These are phyloP conservation scores for Globisporangium parvum DNA, from an alignment of 352 stramenopile species.

Conservation along the genomic window DNA sequence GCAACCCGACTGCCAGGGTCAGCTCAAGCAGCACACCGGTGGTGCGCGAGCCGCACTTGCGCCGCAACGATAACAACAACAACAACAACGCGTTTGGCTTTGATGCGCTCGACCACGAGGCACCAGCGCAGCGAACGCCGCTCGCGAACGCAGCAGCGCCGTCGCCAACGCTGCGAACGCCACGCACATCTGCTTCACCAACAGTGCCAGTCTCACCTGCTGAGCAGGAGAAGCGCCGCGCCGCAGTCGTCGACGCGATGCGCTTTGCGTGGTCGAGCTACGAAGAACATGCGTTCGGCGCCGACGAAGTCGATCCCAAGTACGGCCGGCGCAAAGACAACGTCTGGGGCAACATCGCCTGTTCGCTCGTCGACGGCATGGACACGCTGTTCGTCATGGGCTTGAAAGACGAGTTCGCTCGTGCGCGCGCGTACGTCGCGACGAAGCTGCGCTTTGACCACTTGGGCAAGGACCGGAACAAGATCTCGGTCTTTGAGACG, in stretches of 20 bases:
- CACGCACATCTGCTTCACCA: neutral
- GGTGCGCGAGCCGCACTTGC: neutral
- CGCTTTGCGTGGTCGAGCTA: conserved; percentile 87
- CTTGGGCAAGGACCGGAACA: conserved; percentile 41
- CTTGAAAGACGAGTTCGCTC: conserved; percentile 88
- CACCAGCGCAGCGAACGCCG: neutral
- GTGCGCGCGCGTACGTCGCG: conserved; percentile 86
- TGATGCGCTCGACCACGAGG: neutral
- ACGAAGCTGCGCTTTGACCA: conserved; percentile 79
- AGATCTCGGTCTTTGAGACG: conserved; percentile 97
- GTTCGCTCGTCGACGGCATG: conserved; percentile 92
- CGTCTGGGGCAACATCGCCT: conserved; percentile 87
- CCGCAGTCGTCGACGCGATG: conserved; percentile 58
- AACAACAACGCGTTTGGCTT: conserved; percentile 7
- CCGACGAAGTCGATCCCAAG: conserved; percentile 92
- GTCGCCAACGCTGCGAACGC: conserved; percentile 11
- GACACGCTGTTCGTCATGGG: conserved; percentile 98
- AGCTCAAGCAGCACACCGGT: neutral
- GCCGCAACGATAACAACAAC: neutral
- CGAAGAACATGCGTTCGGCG: conserved; percentile 91
- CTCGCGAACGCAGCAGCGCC: conserved; percentile 6
- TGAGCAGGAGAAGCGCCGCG: conserved; percentile 36
- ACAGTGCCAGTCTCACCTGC: neutral
- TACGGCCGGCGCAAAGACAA: conserved; percentile 56
- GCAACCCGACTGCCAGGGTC: conserved; percentile 2